Evolutionary conservation across 345 rosid species (phyloP).

Genomic region (Aquilaria malaccensis): DNA sequence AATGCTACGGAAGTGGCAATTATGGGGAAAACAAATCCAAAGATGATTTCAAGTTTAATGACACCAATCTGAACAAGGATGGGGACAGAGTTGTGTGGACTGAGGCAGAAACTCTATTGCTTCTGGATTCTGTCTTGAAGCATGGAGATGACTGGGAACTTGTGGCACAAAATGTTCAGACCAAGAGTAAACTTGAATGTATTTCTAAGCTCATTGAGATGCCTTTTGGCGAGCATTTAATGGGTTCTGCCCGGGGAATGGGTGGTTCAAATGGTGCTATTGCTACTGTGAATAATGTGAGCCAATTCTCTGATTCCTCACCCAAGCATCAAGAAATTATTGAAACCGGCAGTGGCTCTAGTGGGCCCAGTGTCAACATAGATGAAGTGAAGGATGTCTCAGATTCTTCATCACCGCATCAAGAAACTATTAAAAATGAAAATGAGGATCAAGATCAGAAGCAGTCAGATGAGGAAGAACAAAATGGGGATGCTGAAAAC

Average conservation of each 20-base stretch:
- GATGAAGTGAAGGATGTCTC: constrained; percentile 22
- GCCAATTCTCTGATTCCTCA: constrained; percentile 23
- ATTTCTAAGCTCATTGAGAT: constrained; percentile 80
- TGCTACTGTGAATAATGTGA: constrained; percentile 16
- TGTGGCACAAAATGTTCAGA: constrained; percentile 65
- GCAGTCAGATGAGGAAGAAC: constrained; percentile 21
- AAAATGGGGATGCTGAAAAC: constrained; percentile 33
- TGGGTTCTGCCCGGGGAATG: constrained; percentile 37
- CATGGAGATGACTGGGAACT: constrained; percentile 95
- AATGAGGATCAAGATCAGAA: constrained; percentile 24
- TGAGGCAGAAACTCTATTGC: constrained; percentile 72
- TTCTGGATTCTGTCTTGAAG: constrained; percentile 70
- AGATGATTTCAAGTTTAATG: constrained; percentile 53
- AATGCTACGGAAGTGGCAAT: constrained; percentile 55
- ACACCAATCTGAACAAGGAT: constrained; percentile 11
- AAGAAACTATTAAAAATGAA: constrained; percentile 24
- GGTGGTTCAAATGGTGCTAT: constrained; percentile 18
- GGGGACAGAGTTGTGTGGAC: constrained; percentile 55
- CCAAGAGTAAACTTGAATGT: constrained; percentile 74
- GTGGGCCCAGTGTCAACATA: constrained; percentile 13
- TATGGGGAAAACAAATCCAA: constrained; percentile 51
- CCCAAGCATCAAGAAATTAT: constrained; percentile 26
- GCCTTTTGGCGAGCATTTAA: constrained; percentile 72
- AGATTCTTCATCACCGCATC: constrained; percentile 26
- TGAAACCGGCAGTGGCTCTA: constrained; percentile 13